Base-by-base conservation (phyloP, 1,284 basidiomycete genomes). In the Ganoderma multipileum region DNA sequence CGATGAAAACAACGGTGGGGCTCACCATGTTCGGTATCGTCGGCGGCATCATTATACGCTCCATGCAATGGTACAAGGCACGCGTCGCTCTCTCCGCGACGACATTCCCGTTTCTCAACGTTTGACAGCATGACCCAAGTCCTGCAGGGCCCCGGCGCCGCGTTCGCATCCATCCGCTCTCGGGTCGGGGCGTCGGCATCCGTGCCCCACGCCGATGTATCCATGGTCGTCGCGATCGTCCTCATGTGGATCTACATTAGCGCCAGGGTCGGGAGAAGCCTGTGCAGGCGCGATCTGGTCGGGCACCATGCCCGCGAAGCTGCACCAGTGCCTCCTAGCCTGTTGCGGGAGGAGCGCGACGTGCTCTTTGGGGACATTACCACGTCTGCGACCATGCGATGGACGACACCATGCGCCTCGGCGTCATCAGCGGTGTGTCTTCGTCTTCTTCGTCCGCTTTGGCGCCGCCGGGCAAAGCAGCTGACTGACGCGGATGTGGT, bases 161-260 rank as follows among this genome's bases (percentile, higher is more conserved):
- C 93, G n/a, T 87, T 95, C 0, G 87, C 93, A 0, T 87, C 91
- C 1, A 84, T 91, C 63, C 82, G 91, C 16, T 83, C 87, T 3
- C 92, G 93, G 78, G 91, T 95, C 65, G 90, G 88, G 47, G 91
- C 93, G 0, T 95, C 96, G 78, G 93, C 92, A 8, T 84, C 89
- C 9, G 94, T 95, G 2, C 83, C 89, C 0, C 94, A 94, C 76
- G 79, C 82, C 36, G 93, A 96, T 73, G 89, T 96, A 94, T n/a
- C 93, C 0, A 90, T 91, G 72, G 91, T 92, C 67, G 96, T 92
- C 8, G 95, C 95, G 0, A 84, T 95, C 71, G 89, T 95, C n/a
- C 83, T 96, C 33, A 85, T 96, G 42, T 86, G 93, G 74, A 91
- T 91, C 16, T 93, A 95, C 78, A 90, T 94, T 69, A 94, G 93